Evolutionary conservation across 2,329 filamentous ascomycete genomes (phyloP), one percentile per base, ranked within the genome.

Genomic region (Emmonsiellopsis sp.): DNA sequence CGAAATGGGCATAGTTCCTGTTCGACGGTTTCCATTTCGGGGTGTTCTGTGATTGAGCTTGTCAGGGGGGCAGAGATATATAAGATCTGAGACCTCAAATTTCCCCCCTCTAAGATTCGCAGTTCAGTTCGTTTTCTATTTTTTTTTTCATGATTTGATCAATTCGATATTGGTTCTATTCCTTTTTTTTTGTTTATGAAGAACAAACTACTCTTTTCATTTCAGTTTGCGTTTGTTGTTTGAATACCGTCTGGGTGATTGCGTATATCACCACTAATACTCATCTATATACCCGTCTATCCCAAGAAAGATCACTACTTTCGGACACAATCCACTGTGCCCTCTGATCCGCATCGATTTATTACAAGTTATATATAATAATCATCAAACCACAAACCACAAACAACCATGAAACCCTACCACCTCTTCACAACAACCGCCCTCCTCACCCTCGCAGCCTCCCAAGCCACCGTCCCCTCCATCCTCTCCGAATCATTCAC

Each of bases 401-500:
- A 14, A n/a, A 49, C 32, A n/a, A 37, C 39, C 17, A 49, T 49
- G 46, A 49, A 40, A 40, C 31, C 36, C 2, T 14, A 40, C 34
- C 14, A 31, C 2, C 51, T 44, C 49, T 56, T 54, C 49, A 46
- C 55, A 55, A n/a, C 49, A 43, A 14, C 37, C 14, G 5, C 39
- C 14, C 21, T 56, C n/a, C 42, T 54, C 34, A 47, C 52, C 10
- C 36, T 54, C 6, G 55, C 39, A 3, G 21, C 53, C 9, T 52
- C 51, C 21, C 55, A 56, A 39, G 48, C 21, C 17, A 17, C 39
- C 14, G 49, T 56, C 27, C 55, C 55, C 2, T 10, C 31, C 27
- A 52, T 54, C 37, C 51, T 56, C 9, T 27, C 48, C 11, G 27
- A 42, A 31, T 43, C 42, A 17, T 56, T 56, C 40, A 33, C 51